Conservation (phyloP, 768 basidiomycete species). For the Auricularia heimuer region DNA sequence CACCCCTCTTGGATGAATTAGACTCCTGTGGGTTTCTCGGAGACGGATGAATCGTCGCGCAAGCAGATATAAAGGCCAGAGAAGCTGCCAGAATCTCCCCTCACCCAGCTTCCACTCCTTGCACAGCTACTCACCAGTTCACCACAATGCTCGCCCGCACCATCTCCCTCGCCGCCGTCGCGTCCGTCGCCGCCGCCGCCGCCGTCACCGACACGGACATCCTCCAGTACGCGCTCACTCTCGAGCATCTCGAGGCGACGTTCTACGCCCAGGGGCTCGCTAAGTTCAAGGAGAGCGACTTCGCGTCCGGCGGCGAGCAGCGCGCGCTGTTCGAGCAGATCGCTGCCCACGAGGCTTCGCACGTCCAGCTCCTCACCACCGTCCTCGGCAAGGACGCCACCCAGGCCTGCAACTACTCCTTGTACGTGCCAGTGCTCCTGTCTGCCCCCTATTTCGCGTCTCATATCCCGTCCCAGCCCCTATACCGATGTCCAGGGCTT, state of each 20-base stretch:
- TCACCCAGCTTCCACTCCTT: no score
- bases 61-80: no score
- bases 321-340: slow-evolving; percentile 20
- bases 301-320: slow-evolving; percentile 2
- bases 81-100: no score
- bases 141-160: neutral
- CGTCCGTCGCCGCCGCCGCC: neutral
- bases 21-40: no score
- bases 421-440: slow-evolving; percentile 28
- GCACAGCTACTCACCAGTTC: no score
- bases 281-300: neutral
- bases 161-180: neutral
- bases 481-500: slow-evolving; percentile 35
- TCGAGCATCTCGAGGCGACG: slow-evolving; percentile 14
- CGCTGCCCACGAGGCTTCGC: slow-evolving; percentile 41
- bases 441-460: neutral
- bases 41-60: no score
- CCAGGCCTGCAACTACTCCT: slow-evolving; percentile 47
- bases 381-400: slow-evolving; percentile 37
- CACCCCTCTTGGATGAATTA: no score
- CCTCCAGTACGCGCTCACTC: slow-evolving; percentile 13
- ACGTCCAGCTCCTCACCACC: slow-evolving; percentile 42
- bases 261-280: slow-evolving; percentile 4
- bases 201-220: slow-evolving; percentile 6
- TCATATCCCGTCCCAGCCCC: slow-evolving; percentile 16